phyloP scores from a whole-genome alignment of 2,329 filamentous ascomycete genomes.

The Ascocoryne sarcoides region DNA sequence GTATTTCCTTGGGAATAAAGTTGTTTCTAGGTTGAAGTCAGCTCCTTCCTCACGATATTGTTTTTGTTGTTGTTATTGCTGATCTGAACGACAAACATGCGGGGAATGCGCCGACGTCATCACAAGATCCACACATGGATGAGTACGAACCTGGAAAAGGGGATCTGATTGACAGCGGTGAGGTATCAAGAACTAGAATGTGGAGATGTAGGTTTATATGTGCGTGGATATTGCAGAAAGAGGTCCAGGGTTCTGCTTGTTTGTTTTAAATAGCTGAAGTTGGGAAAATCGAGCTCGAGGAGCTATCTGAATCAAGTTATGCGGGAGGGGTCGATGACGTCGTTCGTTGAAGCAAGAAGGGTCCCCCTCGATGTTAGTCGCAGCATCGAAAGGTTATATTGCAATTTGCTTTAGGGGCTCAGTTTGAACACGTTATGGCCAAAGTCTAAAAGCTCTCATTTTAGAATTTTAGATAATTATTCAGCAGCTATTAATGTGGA shows the following conservation, averaged over 20 bases:
- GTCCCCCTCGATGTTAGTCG: too few species aligned
- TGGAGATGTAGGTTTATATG: conserved; percentile 1
- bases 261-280: too few species aligned
- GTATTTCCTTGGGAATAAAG: background rate
- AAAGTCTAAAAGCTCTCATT: too few species aligned
- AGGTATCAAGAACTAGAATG: conserved; percentile 3
- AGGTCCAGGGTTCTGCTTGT: background rate
- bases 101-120: too few species aligned
- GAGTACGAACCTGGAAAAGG: background rate
- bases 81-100: too few species aligned
- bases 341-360: background rate
- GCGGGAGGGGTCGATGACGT: background rate
- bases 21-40: conserved; percentile 1
- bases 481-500: too few species aligned
- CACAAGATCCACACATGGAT: background rate
- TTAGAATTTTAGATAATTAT: too few species aligned
- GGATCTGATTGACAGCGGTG: background rate
- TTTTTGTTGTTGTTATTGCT: too few species aligned
- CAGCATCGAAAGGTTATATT: too few species aligned
- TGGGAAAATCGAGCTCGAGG: background rate
- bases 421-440: too few species aligned
- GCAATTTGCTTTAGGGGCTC: too few species aligned
- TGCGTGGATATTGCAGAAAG: background rate
- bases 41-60: background rate
- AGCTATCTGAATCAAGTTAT: too few species aligned